These are phyloP conservation scores for Dipteronia sinensis DNA, from an alignment of 345 rosid genomes.

Conservation along the genomic window DNA sequence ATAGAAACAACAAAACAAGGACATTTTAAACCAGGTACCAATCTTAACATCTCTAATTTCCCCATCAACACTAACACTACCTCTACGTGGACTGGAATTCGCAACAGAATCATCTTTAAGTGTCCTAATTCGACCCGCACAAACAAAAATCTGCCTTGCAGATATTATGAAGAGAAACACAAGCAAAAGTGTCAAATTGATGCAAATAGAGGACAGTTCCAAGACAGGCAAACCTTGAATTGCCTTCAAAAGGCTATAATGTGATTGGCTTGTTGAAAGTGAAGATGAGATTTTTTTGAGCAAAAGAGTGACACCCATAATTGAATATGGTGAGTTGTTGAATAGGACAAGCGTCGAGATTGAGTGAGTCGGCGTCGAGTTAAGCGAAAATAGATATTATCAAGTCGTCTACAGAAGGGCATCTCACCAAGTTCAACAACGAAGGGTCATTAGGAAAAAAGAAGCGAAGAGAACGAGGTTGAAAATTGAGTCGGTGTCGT, in stretches of 20 bases:
- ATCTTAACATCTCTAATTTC: conserved; percentile 47
- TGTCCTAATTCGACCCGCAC: conserved; percentile 56
- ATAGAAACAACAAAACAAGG: conserved; percentile 72
- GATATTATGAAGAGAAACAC: conserved; percentile 68
- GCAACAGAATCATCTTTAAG: conserved; percentile 66
- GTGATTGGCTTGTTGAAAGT: conserved; percentile 21
- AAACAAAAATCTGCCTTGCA: conserved; percentile 62
- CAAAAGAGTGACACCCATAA: conserved; percentile 40
- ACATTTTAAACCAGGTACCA: conserved; percentile 65
- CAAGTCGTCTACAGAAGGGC: conserved; percentile 37
- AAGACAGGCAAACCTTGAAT: conserved; percentile 51
- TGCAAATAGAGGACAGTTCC: conserved; percentile 74
- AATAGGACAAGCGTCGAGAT: conserved; percentile 14
- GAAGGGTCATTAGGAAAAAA: background rate
- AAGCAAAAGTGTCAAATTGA: conserved; percentile 66
- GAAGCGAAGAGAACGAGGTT: background rate
- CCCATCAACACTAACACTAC: conserved; percentile 43
- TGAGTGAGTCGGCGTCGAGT: conserved; percentile 38
- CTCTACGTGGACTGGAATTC: conserved; percentile 46
- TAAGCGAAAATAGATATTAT: conserved; percentile 39
- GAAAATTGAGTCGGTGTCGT: background rate
- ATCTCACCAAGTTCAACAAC: background rate
- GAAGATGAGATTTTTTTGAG: conserved; percentile 38
- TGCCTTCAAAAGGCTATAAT: conserved; percentile 28
- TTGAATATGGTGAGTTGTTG: conserved; percentile 23